These are phyloP conservation scores for Thozetella sp. DNA, from an alignment of 495 filamentous ascomycete genomes.

Conservation along the genomic window DNA sequence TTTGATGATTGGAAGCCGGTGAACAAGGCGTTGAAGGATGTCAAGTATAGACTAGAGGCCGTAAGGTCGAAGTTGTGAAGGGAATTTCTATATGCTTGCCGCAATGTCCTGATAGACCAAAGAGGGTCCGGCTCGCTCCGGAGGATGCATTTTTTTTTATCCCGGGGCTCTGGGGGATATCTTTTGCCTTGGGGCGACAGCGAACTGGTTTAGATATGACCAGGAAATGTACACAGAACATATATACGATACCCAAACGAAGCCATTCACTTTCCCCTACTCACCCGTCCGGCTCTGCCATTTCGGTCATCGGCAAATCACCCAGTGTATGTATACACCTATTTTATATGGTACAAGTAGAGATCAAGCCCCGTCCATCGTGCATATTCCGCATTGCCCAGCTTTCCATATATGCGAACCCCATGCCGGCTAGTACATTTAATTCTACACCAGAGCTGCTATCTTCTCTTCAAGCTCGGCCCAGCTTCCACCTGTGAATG, in stretches of 20 bases:
- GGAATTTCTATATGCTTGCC: not conserved
- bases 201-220: not conserved
- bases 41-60: conserved; percentile 92
- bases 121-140: conserved; percentile 1
- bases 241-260: not conserved
- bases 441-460: not conserved
- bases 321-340: not conserved
- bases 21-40: conserved; percentile 90
- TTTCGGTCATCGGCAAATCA: not conserved
- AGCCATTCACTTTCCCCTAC: not conserved
- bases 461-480: conserved; percentile 39
- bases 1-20: conserved; percentile 94
- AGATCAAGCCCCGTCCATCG: not conserved
- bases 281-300: not conserved
- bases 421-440: conserved; percentile 2
- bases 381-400: not conserved
- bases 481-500: conserved; percentile 82
- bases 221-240: not conserved
- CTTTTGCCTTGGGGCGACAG: too few species aligned
- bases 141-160: not conserved
- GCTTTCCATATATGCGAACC: not conserved
- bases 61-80: conserved; percentile 79
- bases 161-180: too few species aligned
- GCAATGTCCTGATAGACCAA: not conserved
- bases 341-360: not conserved